Percentiles rank a stretch among this genome's conserved stretches.
Conservation (phyloP, 192 early-diverging fungal genomes). For the Backusella morwellensis region DNA sequence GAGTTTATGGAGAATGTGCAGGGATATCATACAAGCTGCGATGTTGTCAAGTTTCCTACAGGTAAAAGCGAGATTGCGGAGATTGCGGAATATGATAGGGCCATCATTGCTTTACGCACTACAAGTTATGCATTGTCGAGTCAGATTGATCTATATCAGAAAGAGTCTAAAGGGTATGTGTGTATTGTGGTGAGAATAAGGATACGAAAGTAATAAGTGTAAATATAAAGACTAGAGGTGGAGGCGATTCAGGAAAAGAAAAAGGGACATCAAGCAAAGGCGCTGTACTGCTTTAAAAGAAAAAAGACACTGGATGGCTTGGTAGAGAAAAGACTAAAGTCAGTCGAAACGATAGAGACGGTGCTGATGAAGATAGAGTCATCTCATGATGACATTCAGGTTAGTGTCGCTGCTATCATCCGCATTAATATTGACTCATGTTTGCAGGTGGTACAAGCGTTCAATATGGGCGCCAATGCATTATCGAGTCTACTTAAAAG, state of each 20-base stretch:
- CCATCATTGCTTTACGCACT: constrained; percentile 53
- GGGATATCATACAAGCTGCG: constrained; percentile 13
- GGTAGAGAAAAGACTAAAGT: constrained; percentile 55
- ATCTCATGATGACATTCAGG: constrained; percentile 61
- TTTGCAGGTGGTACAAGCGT: not conserved
- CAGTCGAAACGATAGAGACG: constrained; percentile 55
- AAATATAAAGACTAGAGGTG: not conserved
- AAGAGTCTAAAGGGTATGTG: constrained; percentile 45
- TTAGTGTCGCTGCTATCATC: constrained; percentile 6
- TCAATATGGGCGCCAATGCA: constrained; percentile 55
- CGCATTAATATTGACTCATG: too few relatives aligned
- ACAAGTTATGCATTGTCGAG: constrained; percentile 46
- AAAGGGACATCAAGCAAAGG: constrained; percentile 44
- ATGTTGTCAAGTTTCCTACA: constrained; percentile 20
- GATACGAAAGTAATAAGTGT: not conserved
- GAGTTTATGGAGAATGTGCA: constrained; percentile 13
- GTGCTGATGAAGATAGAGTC: constrained; percentile 62
- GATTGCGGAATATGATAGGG: constrained; percentile 55
- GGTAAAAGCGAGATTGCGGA: not conserved
- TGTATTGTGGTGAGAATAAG: not conserved
- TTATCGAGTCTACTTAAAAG: constrained; percentile 46
- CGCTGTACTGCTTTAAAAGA: constrained; percentile 51
- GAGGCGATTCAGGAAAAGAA: constrained; percentile 4
- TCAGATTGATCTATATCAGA: constrained; percentile 59
- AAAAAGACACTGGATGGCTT: constrained; percentile 52